A percentile compares a stretch with the other conserved stretches of the same genome.
These are phyloP conservation scores for Pyrus pyrifolia DNA, from an alignment of 306 rosid genomes.

Conservation along the genomic window DNA sequence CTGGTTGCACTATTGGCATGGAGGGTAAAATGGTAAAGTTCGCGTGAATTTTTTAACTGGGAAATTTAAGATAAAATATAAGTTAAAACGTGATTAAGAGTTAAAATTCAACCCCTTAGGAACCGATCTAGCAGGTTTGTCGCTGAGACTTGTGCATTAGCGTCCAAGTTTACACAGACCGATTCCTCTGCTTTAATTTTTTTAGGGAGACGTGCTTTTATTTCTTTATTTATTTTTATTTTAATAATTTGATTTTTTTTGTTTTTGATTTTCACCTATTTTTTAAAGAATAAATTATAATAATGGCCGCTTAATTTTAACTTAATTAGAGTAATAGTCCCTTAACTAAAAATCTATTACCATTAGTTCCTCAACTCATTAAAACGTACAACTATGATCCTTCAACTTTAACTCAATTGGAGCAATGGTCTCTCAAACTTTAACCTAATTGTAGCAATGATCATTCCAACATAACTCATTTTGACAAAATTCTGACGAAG, in stretches of 20 bases:
- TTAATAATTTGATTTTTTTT: background rate
- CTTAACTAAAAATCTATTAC: no score
- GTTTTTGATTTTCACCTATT: constrained; percentile 2
- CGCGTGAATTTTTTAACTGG: background rate
- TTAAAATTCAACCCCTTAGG: constrained; percentile 32
- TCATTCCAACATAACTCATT: no score
- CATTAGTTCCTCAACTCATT: no score
- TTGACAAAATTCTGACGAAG: no score
- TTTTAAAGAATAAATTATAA: background rate
- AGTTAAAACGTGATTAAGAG: constrained; percentile 5
- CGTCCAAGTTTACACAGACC: constrained; percentile 30
- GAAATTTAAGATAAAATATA: background rate
- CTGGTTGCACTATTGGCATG: background rate
- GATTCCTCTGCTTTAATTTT: constrained; percentile 28
- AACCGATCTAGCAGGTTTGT: constrained; percentile 43
- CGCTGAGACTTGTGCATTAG: constrained; percentile 39
- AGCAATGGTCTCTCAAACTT: no score
- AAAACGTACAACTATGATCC: no score
- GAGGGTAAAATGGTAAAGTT: constrained; percentile 2
- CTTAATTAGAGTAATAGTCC: no score
- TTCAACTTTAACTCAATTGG: no score
- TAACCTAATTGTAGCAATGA: no score
- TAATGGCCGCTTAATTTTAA: no score
- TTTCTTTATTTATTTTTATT: background rate
- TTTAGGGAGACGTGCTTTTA: constrained; percentile 17